These are phyloP conservation scores for Diophrys sp. DNA, from an alignment of 73 alveolate genomes.

Conservation along the genomic window DNA sequence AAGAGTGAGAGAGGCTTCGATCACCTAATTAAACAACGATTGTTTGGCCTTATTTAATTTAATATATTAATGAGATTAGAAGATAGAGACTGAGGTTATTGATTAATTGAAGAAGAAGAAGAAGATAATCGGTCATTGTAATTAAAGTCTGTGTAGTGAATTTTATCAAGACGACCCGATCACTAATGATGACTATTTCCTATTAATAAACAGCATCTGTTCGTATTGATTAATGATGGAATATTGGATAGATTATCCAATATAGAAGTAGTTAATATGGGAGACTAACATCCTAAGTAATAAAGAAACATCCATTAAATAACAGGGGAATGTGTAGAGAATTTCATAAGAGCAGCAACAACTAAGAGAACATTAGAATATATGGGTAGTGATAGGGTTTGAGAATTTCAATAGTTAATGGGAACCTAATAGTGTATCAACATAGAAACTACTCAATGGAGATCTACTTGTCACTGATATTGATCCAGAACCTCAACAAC, in stretches of 20 bases:
- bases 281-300: constrained; percentile 24
- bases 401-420: constrained; percentile 22
- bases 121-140: too few relatives aligned
- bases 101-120: too few relatives aligned
- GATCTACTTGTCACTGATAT: not conserved
- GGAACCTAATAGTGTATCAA: not conserved
- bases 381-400: constrained; percentile 69
- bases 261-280: constrained; percentile 82
- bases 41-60: too few relatives aligned
- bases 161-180: too few relatives aligned
- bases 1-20: too few relatives aligned
- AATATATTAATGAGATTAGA: too few relatives aligned
- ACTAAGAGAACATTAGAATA: constrained; percentile 56
- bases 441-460: not conserved
- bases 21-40: too few relatives aligned
- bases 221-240: constrained; percentile 80
- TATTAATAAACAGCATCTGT: constrained; percentile 74
- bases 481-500: not conserved
- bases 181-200: too few relatives aligned
- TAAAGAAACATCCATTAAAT: constrained; percentile 11
- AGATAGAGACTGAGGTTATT: too few relatives aligned
- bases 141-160: too few relatives aligned
- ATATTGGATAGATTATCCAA: constrained; percentile 86
- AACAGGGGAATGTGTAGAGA: constrained; percentile 50
- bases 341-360: constrained; percentile 29